phyloP scores from a whole-genome alignment of 345 rosid genomes.

The Pseudoturritis turrita region DNA sequence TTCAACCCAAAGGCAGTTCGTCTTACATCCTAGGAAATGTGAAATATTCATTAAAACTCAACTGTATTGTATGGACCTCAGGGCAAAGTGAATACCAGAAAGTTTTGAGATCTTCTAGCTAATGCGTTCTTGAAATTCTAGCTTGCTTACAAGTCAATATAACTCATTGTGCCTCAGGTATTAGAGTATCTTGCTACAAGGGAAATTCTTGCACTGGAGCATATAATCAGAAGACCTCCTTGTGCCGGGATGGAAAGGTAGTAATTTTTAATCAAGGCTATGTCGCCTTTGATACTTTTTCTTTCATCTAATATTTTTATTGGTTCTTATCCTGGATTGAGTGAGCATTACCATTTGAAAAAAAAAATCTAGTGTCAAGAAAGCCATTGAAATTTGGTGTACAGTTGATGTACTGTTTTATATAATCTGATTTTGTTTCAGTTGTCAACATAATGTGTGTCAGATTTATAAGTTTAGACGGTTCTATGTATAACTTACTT shows the following conservation, averaged over 20 bases:
- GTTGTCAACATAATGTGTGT: background rate
- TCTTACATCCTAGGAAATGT: background rate
- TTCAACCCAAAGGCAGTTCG: constrained; percentile 12
- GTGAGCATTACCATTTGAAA: background rate
- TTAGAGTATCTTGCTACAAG: constrained; percentile 79
- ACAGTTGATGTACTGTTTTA: background rate
- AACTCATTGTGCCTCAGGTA: constrained; percentile 47
- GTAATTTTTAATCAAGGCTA: background rate
- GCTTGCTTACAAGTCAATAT: constrained; percentile 1
- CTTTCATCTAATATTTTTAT: constrained; percentile 5
- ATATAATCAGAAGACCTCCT: constrained; percentile 79
- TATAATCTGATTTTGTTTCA: background rate
- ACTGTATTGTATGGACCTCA: background rate
- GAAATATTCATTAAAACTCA: background rate
- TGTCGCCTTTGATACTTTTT: background rate
- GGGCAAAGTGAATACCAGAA: constrained; percentile 2
- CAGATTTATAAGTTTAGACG: background rate
- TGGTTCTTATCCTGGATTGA: constrained; percentile 2
- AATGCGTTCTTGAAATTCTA: background rate
- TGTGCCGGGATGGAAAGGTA: constrained; percentile 93
- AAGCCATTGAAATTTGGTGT: background rate
- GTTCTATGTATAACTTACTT: background rate
- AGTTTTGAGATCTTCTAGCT: background rate
- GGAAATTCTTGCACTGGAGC: constrained; percentile 74
- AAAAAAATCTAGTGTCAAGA: background rate